phyloP scores from a whole-genome alignment of 768 basidiomycete genomes.

The Glaciozyma martinii region DNA sequence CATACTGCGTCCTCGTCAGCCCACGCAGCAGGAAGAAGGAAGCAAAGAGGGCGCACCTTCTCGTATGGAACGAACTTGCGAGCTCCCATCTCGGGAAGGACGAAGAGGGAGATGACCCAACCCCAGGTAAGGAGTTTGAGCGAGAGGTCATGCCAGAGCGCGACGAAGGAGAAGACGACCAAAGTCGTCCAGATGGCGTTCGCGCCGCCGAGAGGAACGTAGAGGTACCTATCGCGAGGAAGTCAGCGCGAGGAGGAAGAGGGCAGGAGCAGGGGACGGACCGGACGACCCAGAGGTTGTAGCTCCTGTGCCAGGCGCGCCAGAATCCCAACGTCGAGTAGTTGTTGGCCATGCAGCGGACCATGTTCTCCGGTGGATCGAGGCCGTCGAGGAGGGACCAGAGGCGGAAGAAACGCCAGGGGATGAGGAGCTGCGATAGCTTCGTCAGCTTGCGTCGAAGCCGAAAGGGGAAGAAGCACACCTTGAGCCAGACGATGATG shows the following conservation, averaged over 20 bases:
- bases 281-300: constrained; percentile 91
- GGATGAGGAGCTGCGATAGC: constrained; percentile 64
- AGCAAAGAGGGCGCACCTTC: constrained; percentile 48
- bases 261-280: constrained; percentile 38
- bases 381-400: constrained; percentile 84
- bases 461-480: constrained; percentile 38
- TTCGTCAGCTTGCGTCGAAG: not conserved
- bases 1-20: constrained; percentile 50
- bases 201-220: constrained; percentile 79
- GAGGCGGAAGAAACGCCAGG: constrained; percentile 93
- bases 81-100: constrained; percentile 71
- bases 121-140: constrained; percentile 87
- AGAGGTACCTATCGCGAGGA: constrained; percentile 64
- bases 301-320: constrained; percentile 92
- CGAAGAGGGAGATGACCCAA: constrained; percentile 85
- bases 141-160: constrained; percentile 92
- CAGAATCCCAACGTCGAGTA: constrained; percentile 89
- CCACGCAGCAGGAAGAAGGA: no score
- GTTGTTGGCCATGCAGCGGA: constrained; percentile 96
- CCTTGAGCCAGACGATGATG: constrained; percentile 93
- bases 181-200: constrained; percentile 55
- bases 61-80: constrained; percentile 52
- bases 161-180: constrained; percentile 89
- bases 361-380: constrained; percentile 96
- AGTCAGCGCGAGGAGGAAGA: not conserved